A percentile compares a stretch with the other conserved stretches of the same genome.
Conservation (phyloP, 257 asterid genomes). For the Rehmannia glutinosa region DNA sequence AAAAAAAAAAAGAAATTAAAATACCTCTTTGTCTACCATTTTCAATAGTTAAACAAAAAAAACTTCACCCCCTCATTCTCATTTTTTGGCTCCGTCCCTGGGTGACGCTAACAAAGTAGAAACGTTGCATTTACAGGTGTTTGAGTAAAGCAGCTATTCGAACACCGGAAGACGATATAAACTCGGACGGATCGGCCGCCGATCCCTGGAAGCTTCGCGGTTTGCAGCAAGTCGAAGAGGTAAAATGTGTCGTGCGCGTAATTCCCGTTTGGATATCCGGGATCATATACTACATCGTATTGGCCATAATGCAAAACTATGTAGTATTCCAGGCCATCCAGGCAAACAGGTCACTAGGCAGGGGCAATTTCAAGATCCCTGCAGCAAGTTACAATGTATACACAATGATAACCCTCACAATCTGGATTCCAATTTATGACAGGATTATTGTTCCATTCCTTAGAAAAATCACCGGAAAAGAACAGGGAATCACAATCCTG, state of each 20-base stretch:
- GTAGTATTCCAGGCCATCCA: not conserved
- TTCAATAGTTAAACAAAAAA: too few species aligned
- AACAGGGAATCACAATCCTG: not conserved
- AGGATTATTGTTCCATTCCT: not conserved
- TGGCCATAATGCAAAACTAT: not conserved
- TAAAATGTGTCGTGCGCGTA: conserved; percentile 21
- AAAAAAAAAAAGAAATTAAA: too few species aligned
- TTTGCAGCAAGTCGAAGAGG: conserved; percentile 26
- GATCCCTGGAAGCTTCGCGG: conserved; percentile 22
- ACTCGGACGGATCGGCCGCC: conserved; percentile 14
- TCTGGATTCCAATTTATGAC: not conserved
- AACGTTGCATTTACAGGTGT: conserved; percentile 17
- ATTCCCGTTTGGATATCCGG: conserved; percentile 30
- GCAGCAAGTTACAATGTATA: not conserved
- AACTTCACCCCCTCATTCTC: too few species aligned
- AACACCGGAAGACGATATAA: conserved; percentile 11
- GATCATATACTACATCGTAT: not conserved
- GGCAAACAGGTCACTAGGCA: not conserved
- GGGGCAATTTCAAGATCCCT: not conserved
- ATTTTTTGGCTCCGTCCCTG: too few species aligned
- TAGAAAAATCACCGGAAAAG: not conserved
- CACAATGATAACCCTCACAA: not conserved
- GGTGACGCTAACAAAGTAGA: not conserved
- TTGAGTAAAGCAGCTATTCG: conserved; percentile 22
- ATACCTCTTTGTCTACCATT: too few species aligned